Percentiles rank a stretch among this genome's conserved stretches.
These are phyloP conservation scores for Saccharomycopsis vini DNA, from an alignment of 805 yeast genomes.

Conservation along the genomic window DNA sequence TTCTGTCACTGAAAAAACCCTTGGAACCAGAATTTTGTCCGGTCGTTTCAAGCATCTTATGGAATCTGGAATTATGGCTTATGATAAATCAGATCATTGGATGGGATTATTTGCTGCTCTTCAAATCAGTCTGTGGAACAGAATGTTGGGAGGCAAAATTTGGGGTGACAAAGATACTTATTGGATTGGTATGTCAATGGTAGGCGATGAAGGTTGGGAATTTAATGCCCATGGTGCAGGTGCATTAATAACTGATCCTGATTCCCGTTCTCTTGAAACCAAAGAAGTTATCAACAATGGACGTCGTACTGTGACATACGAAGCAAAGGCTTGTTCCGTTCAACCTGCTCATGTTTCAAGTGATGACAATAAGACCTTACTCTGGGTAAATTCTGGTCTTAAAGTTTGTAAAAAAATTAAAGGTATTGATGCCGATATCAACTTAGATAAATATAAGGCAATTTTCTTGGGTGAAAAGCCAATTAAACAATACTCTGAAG, in stretches of 20 bases:
- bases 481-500: background rate
- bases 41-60: slow-evolving; percentile 32
- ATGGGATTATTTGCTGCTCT: slow-evolving; percentile 38
- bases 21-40: slow-evolving; percentile 31
- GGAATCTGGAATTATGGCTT: slow-evolving; percentile 38
- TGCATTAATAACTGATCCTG: slow-evolving; percentile 47
- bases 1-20: slow-evolving; percentile 28
- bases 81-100: slow-evolving; percentile 41
- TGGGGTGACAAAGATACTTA: slow-evolving; percentile 65
- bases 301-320: slow-evolving; percentile 30
- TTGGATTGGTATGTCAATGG: slow-evolving; percentile 50
- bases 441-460: slow-evolving; percentile 4
- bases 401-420: slow-evolving; percentile 34
- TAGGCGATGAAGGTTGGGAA: slow-evolving; percentile 44
- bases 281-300: slow-evolving; percentile 42
- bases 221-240: slow-evolving; percentile 48
- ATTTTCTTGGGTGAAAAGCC: background rate
- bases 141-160: slow-evolving; percentile 36
- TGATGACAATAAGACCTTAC: slow-evolving; percentile 36
- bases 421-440: slow-evolving; percentile 1
- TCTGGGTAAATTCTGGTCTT: slow-evolving; percentile 58
- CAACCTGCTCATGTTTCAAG: slow-evolving; percentile 44
- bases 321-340: slow-evolving; percentile 21
- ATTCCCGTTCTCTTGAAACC: slow-evolving; percentile 40
- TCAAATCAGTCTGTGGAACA: slow-evolving; percentile 31